Evolutionary conservation across 345 rosid species (phyloP), one percentile per base, ranked within the genome.

Genomic region (Heritiera fomes): DNA sequence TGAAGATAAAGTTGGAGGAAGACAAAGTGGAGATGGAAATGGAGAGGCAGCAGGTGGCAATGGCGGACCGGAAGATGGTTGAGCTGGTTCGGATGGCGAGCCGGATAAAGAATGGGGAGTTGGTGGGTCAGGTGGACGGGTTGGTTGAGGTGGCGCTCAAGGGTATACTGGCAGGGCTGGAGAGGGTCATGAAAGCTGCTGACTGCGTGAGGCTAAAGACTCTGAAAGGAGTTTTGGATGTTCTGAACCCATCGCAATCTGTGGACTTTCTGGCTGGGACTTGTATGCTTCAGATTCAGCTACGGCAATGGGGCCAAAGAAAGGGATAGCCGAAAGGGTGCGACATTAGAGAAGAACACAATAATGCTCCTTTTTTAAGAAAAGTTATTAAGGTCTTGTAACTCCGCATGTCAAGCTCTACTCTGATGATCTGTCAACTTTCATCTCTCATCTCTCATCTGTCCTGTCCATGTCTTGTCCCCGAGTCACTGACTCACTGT

Each of bases 201-300:
- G 98, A 95, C 53, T 90, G 94, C 62, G 97, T 91, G 20, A 80
- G 97, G 78, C 88, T 95, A 5, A 95, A 89, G 86, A 87, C 97
- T 20, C 75, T 95, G 77, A 92, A 89, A 71, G 98, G 94, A 17
- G 75, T 93, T 78, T 76, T 95, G 70, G 98, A 95, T 75, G 75
- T 85, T 38, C 79, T 93, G 84, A 82, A 60, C n/a, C 92, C 95
- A 0, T 65, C 75, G 20, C 94, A 95, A 78, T 78, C 88, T 18
- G 84, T 92, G 28, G 89, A 87, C 71, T 93, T 95, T 82, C 78
- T 93, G 80, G 93, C 93, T 5, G 90, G 75, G 18, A 75, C 77
- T 70, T 81, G 85, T 2, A 75, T 80, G 78, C 84, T 93, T 79
- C 97, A 85, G 78, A 75, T 91, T 86, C 90, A 85, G 89, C 77